A percentile compares a stretch with the other conserved stretches of the same genome.
These are phyloP conservation scores for Daldinia childiae DNA, from an alignment of 495 filamentous ascomycete species.

Conservation along the genomic window DNA sequence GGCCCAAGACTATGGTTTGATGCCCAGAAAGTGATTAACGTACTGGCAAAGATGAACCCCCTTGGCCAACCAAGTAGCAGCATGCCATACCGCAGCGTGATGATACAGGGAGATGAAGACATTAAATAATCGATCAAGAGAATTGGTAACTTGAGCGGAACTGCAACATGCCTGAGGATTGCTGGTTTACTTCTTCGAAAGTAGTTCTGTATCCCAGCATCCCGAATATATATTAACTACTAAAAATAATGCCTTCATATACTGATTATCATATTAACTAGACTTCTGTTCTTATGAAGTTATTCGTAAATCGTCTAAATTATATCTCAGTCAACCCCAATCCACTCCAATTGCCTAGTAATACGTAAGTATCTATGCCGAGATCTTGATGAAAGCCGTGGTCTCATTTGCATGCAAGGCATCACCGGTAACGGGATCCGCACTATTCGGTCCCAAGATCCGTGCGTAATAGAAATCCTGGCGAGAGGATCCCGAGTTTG, in stretches of 20 bases:
- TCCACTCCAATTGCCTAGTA: background rate
- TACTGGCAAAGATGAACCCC: no score
- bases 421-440: constrained; percentile 26
- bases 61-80: no score
- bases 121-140: no score
- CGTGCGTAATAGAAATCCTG: constrained; percentile 40
- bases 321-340: background rate
- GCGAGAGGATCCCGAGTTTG: background rate
- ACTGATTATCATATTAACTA: background rate
- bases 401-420: constrained; percentile 34
- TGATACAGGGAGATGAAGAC: no score
- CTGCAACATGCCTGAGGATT: no score
- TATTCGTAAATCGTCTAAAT: background rate
- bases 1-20: no score
- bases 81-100: no score
- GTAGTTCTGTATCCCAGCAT: no score
- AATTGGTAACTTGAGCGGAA: no score
- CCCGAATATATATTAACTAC: no score
- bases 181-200: no score
- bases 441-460: constrained; percentile 40
- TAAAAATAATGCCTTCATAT: background rate
- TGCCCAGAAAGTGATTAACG: no score
- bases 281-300: background rate
- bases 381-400: constrained; percentile 35
- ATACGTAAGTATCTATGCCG: background rate